These are phyloP conservation scores for Dactylonectria macrodidyma DNA, from an alignment of 2,329 filamentous ascomycete species.

Conservation along the genomic window DNA sequence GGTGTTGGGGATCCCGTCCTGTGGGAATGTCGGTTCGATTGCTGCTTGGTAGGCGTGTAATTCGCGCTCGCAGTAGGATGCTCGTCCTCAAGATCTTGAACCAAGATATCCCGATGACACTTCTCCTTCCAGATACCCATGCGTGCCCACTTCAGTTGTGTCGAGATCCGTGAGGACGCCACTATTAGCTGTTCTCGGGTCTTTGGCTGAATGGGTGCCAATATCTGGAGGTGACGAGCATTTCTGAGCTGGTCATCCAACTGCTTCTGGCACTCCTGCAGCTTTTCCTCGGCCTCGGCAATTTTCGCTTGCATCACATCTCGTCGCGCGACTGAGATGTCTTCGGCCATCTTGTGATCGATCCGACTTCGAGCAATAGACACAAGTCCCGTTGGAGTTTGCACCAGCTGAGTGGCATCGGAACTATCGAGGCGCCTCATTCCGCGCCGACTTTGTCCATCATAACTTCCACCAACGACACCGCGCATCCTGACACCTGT, in stretches of 20 bases:
- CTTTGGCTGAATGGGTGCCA: slow-evolving; percentile 92
- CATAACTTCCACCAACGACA: slow-evolving; percentile 86
- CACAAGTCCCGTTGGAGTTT: slow-evolving; percentile 81
- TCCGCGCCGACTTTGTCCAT: slow-evolving; percentile 82
- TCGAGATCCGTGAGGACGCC: slow-evolving; percentile 86
- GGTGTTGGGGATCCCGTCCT: slow-evolving; percentile 48
- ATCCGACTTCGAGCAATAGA: slow-evolving; percentile 81
- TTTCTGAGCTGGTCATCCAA: slow-evolving; percentile 89
- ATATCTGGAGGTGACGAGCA: slow-evolving; percentile 88
- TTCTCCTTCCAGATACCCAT: slow-evolving; percentile 94
- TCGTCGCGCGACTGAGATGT: slow-evolving; percentile 86
- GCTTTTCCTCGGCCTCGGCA: slow-evolving; percentile 83
- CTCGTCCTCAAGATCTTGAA: slow-evolving; percentile 89
- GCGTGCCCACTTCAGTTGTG: slow-evolving; percentile 93
- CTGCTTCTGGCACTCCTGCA: slow-evolving; percentile 80
- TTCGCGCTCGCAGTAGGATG: slow-evolving; percentile 37
- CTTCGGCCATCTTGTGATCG: slow-evolving; percentile 86
- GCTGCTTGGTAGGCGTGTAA: slow-evolving; percentile 47
- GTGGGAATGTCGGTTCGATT: slow-evolving; percentile 40
- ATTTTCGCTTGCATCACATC: slow-evolving; percentile 90
- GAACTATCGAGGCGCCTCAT: slow-evolving; percentile 80
- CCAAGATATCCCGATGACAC: slow-evolving; percentile 90
- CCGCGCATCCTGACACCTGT: slow-evolving; percentile 93
- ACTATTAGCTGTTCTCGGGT: slow-evolving; percentile 89
- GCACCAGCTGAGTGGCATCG: slow-evolving; percentile 71